These are phyloP conservation scores for Ogataea trehaloabstinens DNA, from an alignment of 805 yeast genomes.

Conservation along the genomic window DNA sequence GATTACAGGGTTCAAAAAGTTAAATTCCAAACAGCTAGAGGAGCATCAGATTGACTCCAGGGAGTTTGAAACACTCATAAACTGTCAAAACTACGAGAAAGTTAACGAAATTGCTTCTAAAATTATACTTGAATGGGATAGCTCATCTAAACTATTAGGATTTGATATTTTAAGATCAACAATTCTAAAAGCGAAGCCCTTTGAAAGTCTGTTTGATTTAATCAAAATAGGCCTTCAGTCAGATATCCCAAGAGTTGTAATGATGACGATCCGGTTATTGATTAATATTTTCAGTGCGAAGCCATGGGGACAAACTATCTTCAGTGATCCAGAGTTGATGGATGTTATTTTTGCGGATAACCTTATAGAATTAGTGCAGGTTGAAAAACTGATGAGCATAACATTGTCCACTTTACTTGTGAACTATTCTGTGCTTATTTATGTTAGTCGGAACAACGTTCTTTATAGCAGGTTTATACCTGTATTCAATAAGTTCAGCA, in stretches of 20 bases:
- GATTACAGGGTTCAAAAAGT: constrained; percentile 27
- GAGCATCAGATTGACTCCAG: constrained; percentile 45
- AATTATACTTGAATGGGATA: constrained; percentile 48
- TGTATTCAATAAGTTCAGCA: constrained; percentile 15
- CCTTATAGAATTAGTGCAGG: constrained; percentile 18
- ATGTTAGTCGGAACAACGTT: constrained; percentile 29
- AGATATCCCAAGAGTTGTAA: constrained; percentile 34
- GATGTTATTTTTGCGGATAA: constrained; percentile 34
- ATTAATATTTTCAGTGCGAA: constrained; percentile 50
- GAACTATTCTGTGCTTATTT: constrained; percentile 43
- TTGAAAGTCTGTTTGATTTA: constrained; percentile 38
- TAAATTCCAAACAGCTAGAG: constrained; percentile 29
- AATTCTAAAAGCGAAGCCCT: constrained; percentile 40
- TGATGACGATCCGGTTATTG: constrained; percentile 57
- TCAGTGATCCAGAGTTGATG: constrained; percentile 41
- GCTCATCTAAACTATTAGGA: constrained; percentile 47
- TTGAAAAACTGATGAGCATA: constrained; percentile 32
- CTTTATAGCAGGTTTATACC: constrained; percentile 29
- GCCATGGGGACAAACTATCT: constrained; percentile 46
- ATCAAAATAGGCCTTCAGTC: constrained; percentile 41
- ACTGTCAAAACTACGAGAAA: constrained; percentile 39
- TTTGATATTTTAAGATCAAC: constrained; percentile 59
- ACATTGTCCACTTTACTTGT: constrained; percentile 48
- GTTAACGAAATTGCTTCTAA: constrained; percentile 32
- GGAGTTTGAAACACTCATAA: constrained; percentile 50